Evolutionary conservation across 2,329 filamentous ascomycete species (phyloP), one percentile per base, ranked within the genome.

Genomic region (Tetracladium maxilliforme): DNA sequence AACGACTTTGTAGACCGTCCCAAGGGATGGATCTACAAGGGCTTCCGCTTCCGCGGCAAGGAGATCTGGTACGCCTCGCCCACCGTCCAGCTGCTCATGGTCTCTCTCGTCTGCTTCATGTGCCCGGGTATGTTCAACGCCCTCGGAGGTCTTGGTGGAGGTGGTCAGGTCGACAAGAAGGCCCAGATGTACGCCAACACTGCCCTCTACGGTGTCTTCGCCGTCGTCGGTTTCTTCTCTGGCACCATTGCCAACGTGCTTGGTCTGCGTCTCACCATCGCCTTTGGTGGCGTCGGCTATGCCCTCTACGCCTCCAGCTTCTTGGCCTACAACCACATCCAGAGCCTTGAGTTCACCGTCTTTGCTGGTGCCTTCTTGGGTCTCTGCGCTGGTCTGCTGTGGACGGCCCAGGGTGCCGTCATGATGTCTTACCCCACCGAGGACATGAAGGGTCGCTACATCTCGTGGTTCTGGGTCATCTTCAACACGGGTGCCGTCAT

Each of bases 401-500:
- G 81, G 81, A 76, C 75, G 17, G 81, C 77, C 2, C 80, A 87
- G 52, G 80, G 81, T 31, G 73, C 78, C 30, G 81, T 87, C 43
- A 86, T 87, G 76, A 87, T 92, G 70, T 73, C 79, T 20, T 93
- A 93, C 48, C 84, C 84, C 3, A 60, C 67, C 12, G 86, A 93
- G 52, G 51, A 69, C 17, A 68, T 70, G 35, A 93, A 93, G 61
- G 86, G 86, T 22, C 73, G 75, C 31, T 93, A 84, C 49, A 92
- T 93, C 47, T 79, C 79, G 32, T 74, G 72, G 57, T 93, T 93
- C 55, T 93, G 86, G 86, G 73, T 84, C 48, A 92, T 94, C 42
- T 94, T 93, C 64, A 93, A 93, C 52, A 51, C 86, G 30, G 86
- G 86, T 39, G 84, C 74, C 40, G 84, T 93, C 32, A 82, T 94